Evolutionary conservation across 305 asterid genomes (phyloP), one percentile per base, ranked within the genome.

Genomic region (Plantago coronopus): DNA sequence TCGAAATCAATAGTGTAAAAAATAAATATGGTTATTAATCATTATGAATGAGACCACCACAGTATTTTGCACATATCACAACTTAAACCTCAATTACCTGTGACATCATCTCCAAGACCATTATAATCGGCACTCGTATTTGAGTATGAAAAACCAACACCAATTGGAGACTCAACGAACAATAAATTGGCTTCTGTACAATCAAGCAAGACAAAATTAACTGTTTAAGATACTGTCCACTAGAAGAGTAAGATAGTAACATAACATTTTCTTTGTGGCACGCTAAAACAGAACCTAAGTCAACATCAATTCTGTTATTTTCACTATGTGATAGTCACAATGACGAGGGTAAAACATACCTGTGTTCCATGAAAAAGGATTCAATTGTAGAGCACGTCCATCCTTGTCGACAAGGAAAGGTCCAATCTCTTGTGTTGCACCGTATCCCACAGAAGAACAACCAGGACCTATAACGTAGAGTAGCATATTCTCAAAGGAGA

Each of bases 391-490:
- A 79, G 69, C 72, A 63, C 47, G 68, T 29, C 91, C 95, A 65
- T 81, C 74, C 14, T 45, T 45, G 69, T 79, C 86, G 47, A 83
- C 78, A 23, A 91, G 81, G 70, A 88, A 88, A 60, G 97, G 97
- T 58, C 97, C 97, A 63, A 90, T 85, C 67, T 90, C 96, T 79
- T 90, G 96, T 44, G 96, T 81, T 76, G 96, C 97, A 63, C 97
- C 97, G 65, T 90, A 90, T 78, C 95, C 96, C 78, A 85, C 97
- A 51, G 97, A 90, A 20, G 97, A 90, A 74, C 97, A 90, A 25
- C 97, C 97, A 17, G 97, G 97, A 51, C 97, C 97, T 90, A 71
- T 69, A 72, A 73, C 66, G 74, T 60, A 59, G 37, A 79, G 65
- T 42, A 61, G 17, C 49, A 56, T 79, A 81, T 75, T 77, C 79